A percentile compares a stretch with the other conserved stretches of the same genome.
phyloP scores from a whole-genome alignment of 2,329 filamentous ascomycete genomes.

The Talaromyces pinophilus region DNA sequence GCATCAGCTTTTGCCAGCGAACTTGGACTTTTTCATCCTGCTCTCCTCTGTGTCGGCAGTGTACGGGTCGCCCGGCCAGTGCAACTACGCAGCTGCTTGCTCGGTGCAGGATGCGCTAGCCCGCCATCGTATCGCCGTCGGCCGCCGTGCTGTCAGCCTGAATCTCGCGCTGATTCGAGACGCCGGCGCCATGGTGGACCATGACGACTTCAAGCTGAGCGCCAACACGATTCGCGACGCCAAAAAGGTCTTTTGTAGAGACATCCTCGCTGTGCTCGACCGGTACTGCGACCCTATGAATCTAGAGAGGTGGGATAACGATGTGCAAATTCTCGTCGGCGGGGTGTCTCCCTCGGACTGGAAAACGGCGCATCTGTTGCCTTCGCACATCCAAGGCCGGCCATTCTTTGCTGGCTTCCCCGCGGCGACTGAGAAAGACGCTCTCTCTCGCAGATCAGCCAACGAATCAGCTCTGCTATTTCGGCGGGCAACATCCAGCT shows the following conservation, averaged over 20 bases:
- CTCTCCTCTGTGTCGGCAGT: too few species aligned
- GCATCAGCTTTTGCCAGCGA: too few species aligned
- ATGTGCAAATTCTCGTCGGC: conserved; percentile 10
- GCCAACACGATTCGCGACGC: background rate
- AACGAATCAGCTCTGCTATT: conserved; percentile 13
- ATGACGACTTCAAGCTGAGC: too few species aligned
- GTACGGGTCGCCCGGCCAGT: too few species aligned
- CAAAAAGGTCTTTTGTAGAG: conserved; percentile 11
- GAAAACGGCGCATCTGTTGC: conserved; percentile 12
- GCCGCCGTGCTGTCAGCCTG: too few species aligned
- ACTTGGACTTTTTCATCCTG: too few species aligned
- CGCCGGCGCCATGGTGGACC: too few species aligned
- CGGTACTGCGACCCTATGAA: conserved; percentile 12
- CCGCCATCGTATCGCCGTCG: too few species aligned
- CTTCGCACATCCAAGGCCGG: conserved; percentile 9
- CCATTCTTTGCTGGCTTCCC: conserved; percentile 12
- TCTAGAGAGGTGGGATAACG: conserved; percentile 11
- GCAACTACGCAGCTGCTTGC: too few species aligned
- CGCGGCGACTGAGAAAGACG: conserved; percentile 5
- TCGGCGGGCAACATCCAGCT: conserved; percentile 12
- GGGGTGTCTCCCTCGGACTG: conserved; percentile 11
- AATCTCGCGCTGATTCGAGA: too few species aligned
- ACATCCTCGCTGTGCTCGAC: conserved; percentile 10
- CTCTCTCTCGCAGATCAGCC: conserved; percentile 4
- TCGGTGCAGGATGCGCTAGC: too few species aligned